Base-by-base conservation (phyloP, 345 rosid species). In the Eutrema japonicum region DNA sequence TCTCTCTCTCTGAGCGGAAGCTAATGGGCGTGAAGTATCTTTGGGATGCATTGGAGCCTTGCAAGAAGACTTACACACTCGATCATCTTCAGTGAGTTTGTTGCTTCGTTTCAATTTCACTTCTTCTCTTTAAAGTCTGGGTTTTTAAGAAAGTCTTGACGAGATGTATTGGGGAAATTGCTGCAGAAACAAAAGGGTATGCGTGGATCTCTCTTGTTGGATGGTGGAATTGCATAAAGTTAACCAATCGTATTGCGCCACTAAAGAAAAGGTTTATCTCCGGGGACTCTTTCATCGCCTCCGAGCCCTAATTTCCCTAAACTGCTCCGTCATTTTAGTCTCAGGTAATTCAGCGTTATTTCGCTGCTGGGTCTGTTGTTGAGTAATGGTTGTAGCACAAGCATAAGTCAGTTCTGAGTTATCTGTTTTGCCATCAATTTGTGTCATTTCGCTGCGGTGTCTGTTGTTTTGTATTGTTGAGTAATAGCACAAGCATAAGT, bases 161-260 rank as follows among this genome's bases (percentile, higher is more conserved):
- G 47, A 46, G n/a, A 52, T 41, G 29, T n/a, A 55, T 55, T n/a
- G n/a, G n/a, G n/a, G n/a, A n/a, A n/a, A n/a, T n/a, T 12, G n/a
- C 3, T 56, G 76, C 30, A 92, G 97, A 82, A 90, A 95, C 93
- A 90, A 92, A 79, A 87, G 89, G 70, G 70, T 90, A 40, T 92
- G 97, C 76, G 65, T 95, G 41, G 99, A 95, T 86, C 96, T 95
- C 2, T 95, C 98, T 3, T 92, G 99, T 69, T 95, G 98, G 98
- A 83, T 92, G 73, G 98, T 95, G 40, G 97, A 89, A 70, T 87
- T 92, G 48, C 90, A 88, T 47, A 86, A 61, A 36, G 98, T 86
- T 10, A 88, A 83, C 75, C 73, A 81, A 73, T 84, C 94, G 11
- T 85, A 82, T 75, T 77, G 83, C 61, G 79, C 92, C 61, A 68